Evolutionary conservation across 1,284 basidiomycete species (phyloP).

Genomic region (Malassezia yamatoensis): DNA sequence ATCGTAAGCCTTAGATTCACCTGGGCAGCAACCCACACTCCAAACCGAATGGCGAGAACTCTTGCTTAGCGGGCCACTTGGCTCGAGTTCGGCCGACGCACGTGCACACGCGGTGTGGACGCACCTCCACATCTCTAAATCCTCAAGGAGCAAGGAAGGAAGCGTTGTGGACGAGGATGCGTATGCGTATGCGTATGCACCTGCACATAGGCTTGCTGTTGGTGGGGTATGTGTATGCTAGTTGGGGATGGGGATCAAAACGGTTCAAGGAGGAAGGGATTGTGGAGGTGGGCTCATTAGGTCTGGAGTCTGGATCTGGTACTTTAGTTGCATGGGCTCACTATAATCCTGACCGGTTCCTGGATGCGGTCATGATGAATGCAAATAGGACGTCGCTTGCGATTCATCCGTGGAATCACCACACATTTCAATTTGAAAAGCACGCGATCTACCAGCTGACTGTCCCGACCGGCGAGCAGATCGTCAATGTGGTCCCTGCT

Average conservation of each 20-base stretch:
- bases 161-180: too few species aligned
- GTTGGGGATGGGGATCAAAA: slow-evolving; percentile 49
- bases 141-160: too few species aligned
- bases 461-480: slow-evolving; percentile 26
- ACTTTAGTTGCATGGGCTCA: slow-evolving; percentile 82
- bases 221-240: background rate
- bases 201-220: too few species aligned
- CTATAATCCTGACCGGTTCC: slow-evolving; percentile 71
- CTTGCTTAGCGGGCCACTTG: too few species aligned
- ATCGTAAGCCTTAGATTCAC: background rate
- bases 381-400: slow-evolving; percentile 63
- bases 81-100: slow-evolving; percentile 16
- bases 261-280: slow-evolving; percentile 77
- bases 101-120: too few species aligned
- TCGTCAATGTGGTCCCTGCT: slow-evolving; percentile 70
- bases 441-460: slow-evolving; percentile 49
- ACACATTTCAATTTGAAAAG: slow-evolving; percentile 55
- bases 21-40: too few species aligned
- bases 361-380: slow-evolving; percentile 69
- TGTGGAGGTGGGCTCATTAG: slow-evolving; percentile 68
- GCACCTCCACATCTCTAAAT: too few species aligned
- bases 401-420: slow-evolving; percentile 73
- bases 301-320: slow-evolving; percentile 58
- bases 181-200: too few species aligned
- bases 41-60: too few species aligned